Evolutionary conservation across 2,329 filamentous ascomycete species (phyloP).

Genomic region (Ramichloridium luteum): DNA sequence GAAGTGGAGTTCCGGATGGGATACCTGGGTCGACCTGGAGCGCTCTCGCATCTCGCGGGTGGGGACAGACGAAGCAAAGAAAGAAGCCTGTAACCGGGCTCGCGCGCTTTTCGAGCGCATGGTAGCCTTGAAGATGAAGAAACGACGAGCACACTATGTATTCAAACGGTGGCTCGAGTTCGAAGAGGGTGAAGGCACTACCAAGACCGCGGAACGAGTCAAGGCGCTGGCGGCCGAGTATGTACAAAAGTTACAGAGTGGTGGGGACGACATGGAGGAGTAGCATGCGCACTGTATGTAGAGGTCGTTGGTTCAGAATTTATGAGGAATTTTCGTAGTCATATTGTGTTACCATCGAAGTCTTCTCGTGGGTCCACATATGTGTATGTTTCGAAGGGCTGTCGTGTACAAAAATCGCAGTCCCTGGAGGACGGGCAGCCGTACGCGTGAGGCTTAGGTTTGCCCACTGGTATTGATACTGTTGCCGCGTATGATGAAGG

Average conservation of each 20-base stretch:
- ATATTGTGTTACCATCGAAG: no score
- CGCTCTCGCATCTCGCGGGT: slow-evolving; percentile 22
- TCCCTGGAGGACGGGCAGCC: no score
- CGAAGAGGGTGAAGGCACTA: slow-evolving; percentile 59
- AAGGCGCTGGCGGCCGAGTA: slow-evolving; percentile 59
- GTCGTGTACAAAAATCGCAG: no score
- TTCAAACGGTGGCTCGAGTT: slow-evolving; percentile 88
- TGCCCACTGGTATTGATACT: no score
- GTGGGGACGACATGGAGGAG: slow-evolving; percentile 20
- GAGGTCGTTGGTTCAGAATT: no score
- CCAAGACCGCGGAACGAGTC: slow-evolving; percentile 58
- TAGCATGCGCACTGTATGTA: no score
- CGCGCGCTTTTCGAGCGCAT: slow-evolving; percentile 64
- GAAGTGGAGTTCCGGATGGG: slow-evolving; percentile 87
- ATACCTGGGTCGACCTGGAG: slow-evolving; percentile 80
- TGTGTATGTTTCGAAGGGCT: no score
- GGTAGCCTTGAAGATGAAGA: slow-evolving; percentile 53
- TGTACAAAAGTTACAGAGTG: slow-evolving; percentile 40
- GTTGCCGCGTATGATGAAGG: no score
- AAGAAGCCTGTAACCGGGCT: slow-evolving; percentile 48
- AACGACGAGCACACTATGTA: slow-evolving; percentile 70
- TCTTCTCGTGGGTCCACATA: no score
- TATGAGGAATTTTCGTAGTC: no score
- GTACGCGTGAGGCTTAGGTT: no score
- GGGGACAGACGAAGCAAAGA: slow-evolving; percentile 28